Evolutionary conservation across 345 rosid genomes (phyloP), one percentile per base, ranked within the genome.

Genomic region (Geranium rotundifolium): DNA sequence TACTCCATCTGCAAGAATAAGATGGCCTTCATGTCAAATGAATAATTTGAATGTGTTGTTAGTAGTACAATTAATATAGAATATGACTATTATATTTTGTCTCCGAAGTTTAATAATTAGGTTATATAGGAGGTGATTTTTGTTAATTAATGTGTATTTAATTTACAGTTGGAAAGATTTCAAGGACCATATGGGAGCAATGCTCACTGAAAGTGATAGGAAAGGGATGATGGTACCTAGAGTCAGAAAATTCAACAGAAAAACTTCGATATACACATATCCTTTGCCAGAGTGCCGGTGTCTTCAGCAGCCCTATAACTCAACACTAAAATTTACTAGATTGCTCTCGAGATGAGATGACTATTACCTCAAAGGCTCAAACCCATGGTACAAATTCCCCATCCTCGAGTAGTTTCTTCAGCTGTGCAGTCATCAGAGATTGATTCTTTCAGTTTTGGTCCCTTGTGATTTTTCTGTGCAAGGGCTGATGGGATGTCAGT

Each of bases 261-360:
- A 92, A 76, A 89, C 92, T 65, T 87, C 96, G 4, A 78, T 92
- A 68, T 89, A 92, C 76, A 74, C 83, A 0, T 89, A 79, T 66
- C 98, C 96, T 58, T 83, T 89, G 73, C 93, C 98, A 1, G 98
- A 92, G 69, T 87, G 96, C 37, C 76, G 78, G 19, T 92, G 96
- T 71, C 86, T 92, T 54, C 89, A 77, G 69, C 70, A 73, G 52
- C 70, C 82, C 7, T 67, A 78, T 30, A 82, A 86, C 79, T 75
- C 88, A 54, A 73, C 71, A 5, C 69, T 65, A 17, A 67, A 64
- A 65, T 60, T 67, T 62, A 68, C 81, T 19, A 65, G 67, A 17
- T 60, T 69, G 17, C 19, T 30, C 3, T 46, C 14, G 52, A 46
- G 12, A 12, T 7, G 52, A 46, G 12, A 12, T 7, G 52, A 46